Conservation (phyloP, 495 filamentous ascomycete species). For the Ascobolus immersus region DNA sequence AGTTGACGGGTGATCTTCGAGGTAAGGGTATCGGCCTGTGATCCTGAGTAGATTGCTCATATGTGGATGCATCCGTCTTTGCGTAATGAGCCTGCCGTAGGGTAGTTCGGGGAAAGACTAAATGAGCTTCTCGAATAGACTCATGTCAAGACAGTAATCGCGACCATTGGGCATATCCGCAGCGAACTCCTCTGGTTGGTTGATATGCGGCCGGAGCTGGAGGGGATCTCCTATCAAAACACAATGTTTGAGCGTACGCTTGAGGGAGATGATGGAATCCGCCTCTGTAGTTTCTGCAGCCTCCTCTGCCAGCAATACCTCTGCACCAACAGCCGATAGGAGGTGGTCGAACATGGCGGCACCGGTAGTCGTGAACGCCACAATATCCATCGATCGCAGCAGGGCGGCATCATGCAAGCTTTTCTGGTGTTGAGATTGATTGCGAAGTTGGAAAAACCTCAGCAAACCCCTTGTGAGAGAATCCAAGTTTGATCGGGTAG, state of each 20-base stretch:
- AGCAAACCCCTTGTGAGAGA: too few species aligned
- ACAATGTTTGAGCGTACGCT: conserved; percentile 43
- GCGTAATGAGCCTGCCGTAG: conserved; percentile 36
- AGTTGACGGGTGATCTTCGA: conserved; percentile 33
- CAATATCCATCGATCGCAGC: too few species aligned
- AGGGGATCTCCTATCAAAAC: conserved; percentile 58
- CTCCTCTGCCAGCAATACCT: conserved; percentile 53
- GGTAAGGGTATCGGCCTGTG: conserved; percentile 37
- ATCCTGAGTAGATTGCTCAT: conserved; percentile 33
- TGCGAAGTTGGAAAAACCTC: too few species aligned
- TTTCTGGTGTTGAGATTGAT: too few species aligned
- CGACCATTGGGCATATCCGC: conserved; percentile 23
- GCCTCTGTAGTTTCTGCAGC: conserved; percentile 54
- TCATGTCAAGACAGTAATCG: conserved; percentile 41
- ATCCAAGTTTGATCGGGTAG: too few species aligned
- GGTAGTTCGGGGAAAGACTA: too few species aligned
- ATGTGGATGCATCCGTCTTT: conserved; percentile 51
- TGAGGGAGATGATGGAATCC: conserved; percentile 38
- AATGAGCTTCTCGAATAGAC: conserved; percentile 38
- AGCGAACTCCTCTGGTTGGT: conserved; percentile 31
- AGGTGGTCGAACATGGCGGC: conserved; percentile 38
- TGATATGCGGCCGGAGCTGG: conserved; percentile 44
- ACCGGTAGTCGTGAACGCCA: conserved; percentile 52
- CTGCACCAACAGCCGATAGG: conserved; percentile 33
- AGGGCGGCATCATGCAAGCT: too few species aligned